These are phyloP conservation scores for Lasiodiplodia theobromae DNA, from an alignment of 2,329 filamentous ascomycete genomes.

Conservation along the genomic window DNA sequence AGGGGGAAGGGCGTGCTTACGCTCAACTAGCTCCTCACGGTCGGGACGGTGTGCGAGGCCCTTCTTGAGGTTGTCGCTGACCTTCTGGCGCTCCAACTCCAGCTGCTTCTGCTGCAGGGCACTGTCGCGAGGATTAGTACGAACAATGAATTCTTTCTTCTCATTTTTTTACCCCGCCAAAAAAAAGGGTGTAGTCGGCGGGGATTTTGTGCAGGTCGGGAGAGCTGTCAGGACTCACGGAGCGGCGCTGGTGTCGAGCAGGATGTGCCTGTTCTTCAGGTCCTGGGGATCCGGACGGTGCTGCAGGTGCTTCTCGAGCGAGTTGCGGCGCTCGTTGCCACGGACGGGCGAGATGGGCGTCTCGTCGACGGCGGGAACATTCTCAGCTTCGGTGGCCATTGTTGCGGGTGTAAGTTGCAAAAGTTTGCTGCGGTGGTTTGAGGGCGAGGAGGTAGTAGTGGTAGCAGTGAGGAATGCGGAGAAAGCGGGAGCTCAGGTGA, in stretches of 20 bases:
- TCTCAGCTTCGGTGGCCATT: slow-evolving; percentile 27
- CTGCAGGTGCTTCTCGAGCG: slow-evolving; percentile 57
- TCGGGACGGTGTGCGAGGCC: slow-evolving; percentile 69
- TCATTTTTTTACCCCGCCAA: not conserved
- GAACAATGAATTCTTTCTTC: not conserved
- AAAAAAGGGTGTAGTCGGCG: not conserved
- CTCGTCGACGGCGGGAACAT: slow-evolving; percentile 41
- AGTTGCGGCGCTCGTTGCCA: slow-evolving; percentile 63
- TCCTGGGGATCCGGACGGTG: slow-evolving; percentile 63
- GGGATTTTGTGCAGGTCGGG: not conserved
- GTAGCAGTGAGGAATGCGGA: not conserved
- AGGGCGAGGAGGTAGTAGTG: not conserved
- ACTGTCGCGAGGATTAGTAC: slow-evolving; percentile 46
- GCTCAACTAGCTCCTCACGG: slow-evolving; percentile 78
- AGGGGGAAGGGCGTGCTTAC: slow-evolving; percentile 56
- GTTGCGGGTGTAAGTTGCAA: not conserved
- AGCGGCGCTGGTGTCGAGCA: slow-evolving; percentile 71
- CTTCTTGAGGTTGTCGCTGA: slow-evolving; percentile 69
- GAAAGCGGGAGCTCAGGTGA: not conserved
- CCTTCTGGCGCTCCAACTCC: slow-evolving; percentile 70
- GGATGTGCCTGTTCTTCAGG: slow-evolving; percentile 72
- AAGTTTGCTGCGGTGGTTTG: not conserved
- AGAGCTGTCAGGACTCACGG: slow-evolving; percentile 58
- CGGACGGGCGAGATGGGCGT: slow-evolving; percentile 52
- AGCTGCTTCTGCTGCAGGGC: slow-evolving; percentile 67